A percentile compares a stretch with the other conserved stretches of the same genome.
phyloP scores from a whole-genome alignment of 805 yeast species.

The Wickerhamomyces bovis region DNA sequence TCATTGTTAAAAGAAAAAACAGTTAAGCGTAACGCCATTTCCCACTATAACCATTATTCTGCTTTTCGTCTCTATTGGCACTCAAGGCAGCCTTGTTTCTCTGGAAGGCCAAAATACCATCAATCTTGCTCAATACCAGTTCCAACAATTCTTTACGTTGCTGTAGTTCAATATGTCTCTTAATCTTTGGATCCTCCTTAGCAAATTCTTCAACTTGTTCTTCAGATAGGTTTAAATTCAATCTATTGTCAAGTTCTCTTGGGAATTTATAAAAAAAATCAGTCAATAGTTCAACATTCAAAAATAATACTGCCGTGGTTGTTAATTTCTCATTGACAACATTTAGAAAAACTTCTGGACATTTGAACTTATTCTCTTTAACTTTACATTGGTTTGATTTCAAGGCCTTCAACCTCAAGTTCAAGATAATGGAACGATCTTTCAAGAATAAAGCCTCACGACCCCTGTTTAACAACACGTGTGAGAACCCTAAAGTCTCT shows the following conservation, averaged over 20 bases:
- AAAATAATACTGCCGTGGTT: slow-evolving; percentile 84
- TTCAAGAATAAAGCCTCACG: slow-evolving; percentile 74
- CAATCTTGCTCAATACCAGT: slow-evolving; percentile 78
- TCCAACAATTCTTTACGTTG: slow-evolving; percentile 87
- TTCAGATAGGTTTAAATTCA: slow-evolving; percentile 54
- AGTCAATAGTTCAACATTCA: slow-evolving; percentile 88
- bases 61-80: neutral
- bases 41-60: slow-evolving; percentile 1
- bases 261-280: slow-evolving; percentile 97
- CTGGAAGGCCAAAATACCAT: slow-evolving; percentile 39
- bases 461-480: slow-evolving; percentile 69
- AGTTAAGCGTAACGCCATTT: slow-evolving; percentile 4
- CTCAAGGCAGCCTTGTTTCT: slow-evolving; percentile 16
- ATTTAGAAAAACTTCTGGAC: slow-evolving; percentile 92
- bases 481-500: slow-evolving; percentile 82
- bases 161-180: slow-evolving; percentile 87
- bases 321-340: slow-evolving; percentile 90
- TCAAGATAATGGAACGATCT: slow-evolving; percentile 64
- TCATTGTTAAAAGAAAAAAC: neutral
- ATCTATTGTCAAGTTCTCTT: slow-evolving; percentile 75
- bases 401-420: slow-evolving; percentile 70
- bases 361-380: slow-evolving; percentile 77
- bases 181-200: slow-evolving; percentile 82
- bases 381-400: slow-evolving; percentile 69
- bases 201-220: slow-evolving; percentile 88